Evolutionary conservation across 1,284 basidiomycete genomes (phyloP).

Genomic region (Cystobasidium sp.): DNA sequence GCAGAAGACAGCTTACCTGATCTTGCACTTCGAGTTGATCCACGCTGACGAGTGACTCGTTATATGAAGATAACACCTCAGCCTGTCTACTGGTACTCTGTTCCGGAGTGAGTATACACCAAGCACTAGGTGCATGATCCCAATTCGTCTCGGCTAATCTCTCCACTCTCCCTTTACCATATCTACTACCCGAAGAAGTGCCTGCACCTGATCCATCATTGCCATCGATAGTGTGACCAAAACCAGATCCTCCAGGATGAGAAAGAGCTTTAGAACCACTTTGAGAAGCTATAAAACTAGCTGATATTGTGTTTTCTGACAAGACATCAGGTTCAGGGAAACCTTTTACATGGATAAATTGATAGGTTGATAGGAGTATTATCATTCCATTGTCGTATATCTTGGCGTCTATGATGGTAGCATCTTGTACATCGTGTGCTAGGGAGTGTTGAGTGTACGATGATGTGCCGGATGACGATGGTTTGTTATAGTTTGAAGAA

Average conservation of each 20-base stretch:
- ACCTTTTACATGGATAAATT: slow-evolving; percentile 79
- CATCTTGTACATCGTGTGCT: slow-evolving; percentile 82
- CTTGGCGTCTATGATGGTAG: slow-evolving; percentile 75
- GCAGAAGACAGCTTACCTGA: too few relatives aligned
- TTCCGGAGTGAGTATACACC: slow-evolving; percentile 85
- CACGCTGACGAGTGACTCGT: slow-evolving; percentile 72
- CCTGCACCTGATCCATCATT: slow-evolving; percentile 64
- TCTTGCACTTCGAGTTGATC: slow-evolving; percentile 85
- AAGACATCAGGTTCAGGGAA: slow-evolving; percentile 60
- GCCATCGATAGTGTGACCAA: not conserved
- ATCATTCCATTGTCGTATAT: slow-evolving; percentile 87
- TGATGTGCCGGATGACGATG: slow-evolving; percentile 57
- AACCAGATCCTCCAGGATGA: not conserved
- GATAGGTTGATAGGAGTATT: slow-evolving; percentile 75
- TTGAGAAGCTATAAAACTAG: slow-evolving; percentile 15
- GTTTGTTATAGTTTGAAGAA: slow-evolving; percentile 49
- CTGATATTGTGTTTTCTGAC: slow-evolving; percentile 1
- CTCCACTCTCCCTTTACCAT: slow-evolving; percentile 45
- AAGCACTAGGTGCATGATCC: slow-evolving; percentile 75
- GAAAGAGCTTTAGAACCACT: not conserved
- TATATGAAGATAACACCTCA: slow-evolving; percentile 80
- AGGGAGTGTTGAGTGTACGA: slow-evolving; percentile 83
- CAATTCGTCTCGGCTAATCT: slow-evolving; percentile 62
- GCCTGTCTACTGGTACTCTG: slow-evolving; percentile 81
- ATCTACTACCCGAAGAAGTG: slow-evolving; percentile 63